Evolutionary conservation across 805 yeast species (phyloP), one percentile per base, ranked within the genome.

Genomic region (Torulaspora quercuum): DNA sequence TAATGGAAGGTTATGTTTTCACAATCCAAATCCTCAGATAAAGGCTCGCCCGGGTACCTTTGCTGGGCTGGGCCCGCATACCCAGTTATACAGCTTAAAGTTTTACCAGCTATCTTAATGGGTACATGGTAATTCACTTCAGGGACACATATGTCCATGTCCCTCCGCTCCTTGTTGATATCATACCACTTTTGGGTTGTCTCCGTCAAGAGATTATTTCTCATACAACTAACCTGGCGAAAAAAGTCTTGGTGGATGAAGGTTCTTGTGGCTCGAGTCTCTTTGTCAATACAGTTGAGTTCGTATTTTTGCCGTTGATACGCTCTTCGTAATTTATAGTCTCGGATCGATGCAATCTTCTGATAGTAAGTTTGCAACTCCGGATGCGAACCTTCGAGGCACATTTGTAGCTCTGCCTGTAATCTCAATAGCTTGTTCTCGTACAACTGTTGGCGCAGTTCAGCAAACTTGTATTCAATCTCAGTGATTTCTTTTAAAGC

Each of bases 141-240:
- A 5, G 63, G 64, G 6, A 57, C 59, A n/a, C 51, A 47, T 7
- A 58, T 52, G 57, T 87, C 95, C 76, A 86, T 72, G 29, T 78
- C 78, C 45, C 94, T 72, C 50, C 97, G 72, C 58, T 92, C 97
- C 52, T 81, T 78, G 61, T 88, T 89, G 53, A 89, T 83, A 48
- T 83, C 81, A 65, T 90, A 90, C 97, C 97, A 92, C 45, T 77
- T 72, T 25, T 82, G 75, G 5, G 97, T 89, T 3, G 95, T 83
- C 6, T 76, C 71, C 41, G 75, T 69, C 31, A 90, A 71, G 67
- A 86, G 70, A 16, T 72, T 67, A 35, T 72, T 71, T 44, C 87
- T 82, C 29, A 73, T 60, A 53, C 87, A 94, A 49, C 80, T 76
- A 22, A 76, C 67, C 39, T 75, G 72, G 51, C 82, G 83, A 57